Evolutionary conservation across 768 basidiomycete species (phyloP).

Genomic region (Naematelia encephala): DNA sequence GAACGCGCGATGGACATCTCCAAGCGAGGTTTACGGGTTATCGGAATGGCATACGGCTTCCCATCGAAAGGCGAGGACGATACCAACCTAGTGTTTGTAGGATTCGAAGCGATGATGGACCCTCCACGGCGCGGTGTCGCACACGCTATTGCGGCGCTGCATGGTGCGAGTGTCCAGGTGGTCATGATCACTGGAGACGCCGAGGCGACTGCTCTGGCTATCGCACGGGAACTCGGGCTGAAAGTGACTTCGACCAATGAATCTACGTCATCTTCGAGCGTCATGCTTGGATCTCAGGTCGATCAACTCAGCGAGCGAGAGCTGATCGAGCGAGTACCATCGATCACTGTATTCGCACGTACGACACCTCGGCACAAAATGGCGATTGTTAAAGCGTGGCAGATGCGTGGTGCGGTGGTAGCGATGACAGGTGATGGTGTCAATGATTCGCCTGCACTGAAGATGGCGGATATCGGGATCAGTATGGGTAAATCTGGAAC

Average conservation of each 20-base stretch:
- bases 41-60: constrained; percentile 87
- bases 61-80: constrained; percentile 42
- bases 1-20: constrained; percentile 70
- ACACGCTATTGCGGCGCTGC: constrained; percentile 75
- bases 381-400: constrained; percentile 92
- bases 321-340: constrained; percentile 74
- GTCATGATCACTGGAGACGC: constrained; percentile 98
- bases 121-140: constrained; percentile 92
- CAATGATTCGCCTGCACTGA: constrained; percentile 93
- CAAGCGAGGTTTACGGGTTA: constrained; percentile 72
- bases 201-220: constrained; percentile 82
- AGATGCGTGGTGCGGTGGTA: constrained; percentile 80
- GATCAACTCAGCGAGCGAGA: constrained; percentile 79
- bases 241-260: constrained; percentile 56
- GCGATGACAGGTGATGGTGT: constrained; percentile 99
- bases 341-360: constrained; percentile 83
- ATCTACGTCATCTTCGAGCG: constrained; percentile 34
- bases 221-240: constrained; percentile 80
- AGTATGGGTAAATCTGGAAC: constrained; percentile 99
- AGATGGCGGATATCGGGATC: constrained; percentile 96
- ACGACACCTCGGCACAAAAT: constrained; percentile 97
- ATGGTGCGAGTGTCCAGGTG: constrained; percentile 85
- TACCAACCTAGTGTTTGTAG: constrained; percentile 70
- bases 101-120: constrained; percentile 93
- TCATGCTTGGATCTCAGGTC: constrained; percentile 76